Evolutionary conservation across 2,329 filamentous ascomycete genomes (phyloP).

Genomic region (Claviceps sp.): DNA sequence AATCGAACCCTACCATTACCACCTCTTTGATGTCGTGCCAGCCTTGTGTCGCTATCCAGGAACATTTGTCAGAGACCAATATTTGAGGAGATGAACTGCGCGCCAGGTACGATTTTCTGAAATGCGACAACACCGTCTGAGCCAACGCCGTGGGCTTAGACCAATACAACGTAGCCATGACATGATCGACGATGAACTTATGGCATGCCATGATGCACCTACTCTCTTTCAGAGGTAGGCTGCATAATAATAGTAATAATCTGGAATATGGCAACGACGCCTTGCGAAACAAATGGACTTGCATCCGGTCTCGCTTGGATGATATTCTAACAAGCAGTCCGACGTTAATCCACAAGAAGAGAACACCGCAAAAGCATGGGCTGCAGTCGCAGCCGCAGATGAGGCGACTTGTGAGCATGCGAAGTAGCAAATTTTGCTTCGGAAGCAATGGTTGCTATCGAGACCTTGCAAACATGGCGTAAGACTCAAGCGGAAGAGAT

Average conservation of each 20-base stretch:
- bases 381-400: no score
- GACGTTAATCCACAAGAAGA: not conserved
- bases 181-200: not conserved
- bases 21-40: slow-evolving; percentile 16
- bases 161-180: no score
- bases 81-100: no score
- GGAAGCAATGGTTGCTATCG: no score
- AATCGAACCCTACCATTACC: slow-evolving; percentile 16
- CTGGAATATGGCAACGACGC: not conserved
- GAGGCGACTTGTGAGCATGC: no score
- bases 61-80: slow-evolving; percentile 1
- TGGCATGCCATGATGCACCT: not conserved
- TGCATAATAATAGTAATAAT: not conserved
- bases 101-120: not conserved
- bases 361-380: not conserved
- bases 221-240: not conserved
- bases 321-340: not conserved
- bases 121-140: not conserved
- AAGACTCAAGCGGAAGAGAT: no score
- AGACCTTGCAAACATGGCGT: no score
- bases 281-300: not conserved
- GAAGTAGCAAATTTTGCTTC: no score
- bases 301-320: not conserved
- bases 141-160: not conserved
- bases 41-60: slow-evolving; percentile 2